Evolutionary conservation across 805 yeast species (phyloP), one percentile per base, ranked within the genome.

Genomic region (Candida anglica): DNA sequence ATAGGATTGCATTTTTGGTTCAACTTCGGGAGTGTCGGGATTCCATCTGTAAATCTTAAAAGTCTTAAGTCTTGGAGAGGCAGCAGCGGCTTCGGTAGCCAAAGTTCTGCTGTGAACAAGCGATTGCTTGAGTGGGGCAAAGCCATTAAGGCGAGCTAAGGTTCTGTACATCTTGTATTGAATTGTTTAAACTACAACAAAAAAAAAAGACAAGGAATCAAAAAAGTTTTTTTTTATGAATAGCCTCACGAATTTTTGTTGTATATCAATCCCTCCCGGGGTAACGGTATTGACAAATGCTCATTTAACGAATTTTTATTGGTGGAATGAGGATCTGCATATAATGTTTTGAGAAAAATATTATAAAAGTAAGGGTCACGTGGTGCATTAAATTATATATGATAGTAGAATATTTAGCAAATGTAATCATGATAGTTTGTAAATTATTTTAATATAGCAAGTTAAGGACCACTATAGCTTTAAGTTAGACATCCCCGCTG

Each of bases 21-120:
- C 86, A 47, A 77, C 80, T 48, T 86, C 88, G 33, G 98, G 98
- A 33, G 86, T 78, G 60, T 93, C 98, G 37, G 98, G 98, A 55
- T 84, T 85, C 98, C 98, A 93, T 70, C 98, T 81, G 75, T 93
- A 93, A 52, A 93, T 81, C 59, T 89, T 86, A 66, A 93, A 89
- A 20, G 81, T 77, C 71, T 93, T 93, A 48, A 82, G 45, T 41
- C 82, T 71, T 10, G 71, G 63, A 40, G 60, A 60, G 40, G 66
- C 75, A 24, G 53, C 47, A 13, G 56, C 44, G 32, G 81, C 74
- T 16, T 75, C 66, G 16, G 86, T 73, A 31, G 78, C 79, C 46
- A 72, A 56, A 9, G 53, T 41, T 44, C 67, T 59, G 27, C 44
- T 35, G n/a, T n/a, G n/a, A n/a, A n/a, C n/a, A n/a, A n/a, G n/a